phyloP scores from a whole-genome alignment of 2,329 filamentous ascomycete species.

The Exophiala lecanii-corni region DNA sequence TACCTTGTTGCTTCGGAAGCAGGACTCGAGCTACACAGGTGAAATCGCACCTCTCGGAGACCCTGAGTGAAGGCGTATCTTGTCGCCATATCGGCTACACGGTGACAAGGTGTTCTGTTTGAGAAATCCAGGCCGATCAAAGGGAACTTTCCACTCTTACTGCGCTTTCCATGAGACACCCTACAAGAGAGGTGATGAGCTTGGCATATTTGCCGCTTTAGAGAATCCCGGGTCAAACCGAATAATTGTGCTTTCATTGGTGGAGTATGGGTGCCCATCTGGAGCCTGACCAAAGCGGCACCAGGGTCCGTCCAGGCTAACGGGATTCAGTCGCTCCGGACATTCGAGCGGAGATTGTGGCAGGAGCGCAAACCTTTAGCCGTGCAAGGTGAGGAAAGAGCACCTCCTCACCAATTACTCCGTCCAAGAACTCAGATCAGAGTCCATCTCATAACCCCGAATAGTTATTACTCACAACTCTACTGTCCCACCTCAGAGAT shows the following conservation, averaged over 20 bases:
- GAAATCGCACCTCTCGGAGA: constrained; percentile 93
- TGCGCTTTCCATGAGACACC: too few relatives aligned
- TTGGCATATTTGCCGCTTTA: constrained; percentile 1
- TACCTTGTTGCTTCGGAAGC: constrained; percentile 86
- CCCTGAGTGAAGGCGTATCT: constrained; percentile 88
- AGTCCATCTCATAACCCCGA: too few relatives aligned
- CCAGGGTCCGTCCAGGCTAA: too few relatives aligned
- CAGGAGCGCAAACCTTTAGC: not conserved
- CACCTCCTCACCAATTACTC: constrained; percentile 5
- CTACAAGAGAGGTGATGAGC: not conserved
- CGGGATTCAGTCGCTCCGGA: too few relatives aligned
- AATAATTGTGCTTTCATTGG: not conserved
- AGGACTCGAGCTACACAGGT: constrained; percentile 92
- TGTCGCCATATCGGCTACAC: constrained; percentile 63
- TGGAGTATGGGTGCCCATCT: too few relatives aligned
- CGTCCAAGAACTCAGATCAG: not conserved
- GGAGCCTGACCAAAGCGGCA: too few relatives aligned
- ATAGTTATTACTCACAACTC: not conserved
- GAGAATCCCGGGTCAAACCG: not conserved
- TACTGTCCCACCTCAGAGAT: too few relatives aligned
- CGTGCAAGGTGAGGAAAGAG: not conserved
- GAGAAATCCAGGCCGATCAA: constrained; percentile 1
- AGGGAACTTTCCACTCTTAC: too few relatives aligned
- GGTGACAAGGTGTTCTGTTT: not conserved
- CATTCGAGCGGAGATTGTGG: not conserved